phyloP scores from a whole-genome alignment of 176 grass and related monocot species.

The Aechmea fasciata region DNA sequence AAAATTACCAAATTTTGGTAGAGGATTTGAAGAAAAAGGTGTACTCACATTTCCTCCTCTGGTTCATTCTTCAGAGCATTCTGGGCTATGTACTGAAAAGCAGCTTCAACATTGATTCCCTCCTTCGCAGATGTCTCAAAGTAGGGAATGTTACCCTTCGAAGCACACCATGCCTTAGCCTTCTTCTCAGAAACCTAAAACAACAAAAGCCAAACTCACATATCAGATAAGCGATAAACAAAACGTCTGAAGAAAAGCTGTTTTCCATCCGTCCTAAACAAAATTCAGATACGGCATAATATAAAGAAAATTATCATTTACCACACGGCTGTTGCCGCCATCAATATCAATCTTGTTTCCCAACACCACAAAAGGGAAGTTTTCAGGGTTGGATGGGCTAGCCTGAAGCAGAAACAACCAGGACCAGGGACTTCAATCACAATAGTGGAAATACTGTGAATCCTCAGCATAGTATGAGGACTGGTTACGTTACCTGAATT shows the following conservation, averaged over 20 bases:
- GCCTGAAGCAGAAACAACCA: conserved; percentile 30
- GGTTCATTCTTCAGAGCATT: conserved; percentile 92
- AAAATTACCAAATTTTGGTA: neutral
- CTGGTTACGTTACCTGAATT: conserved; percentile 47
- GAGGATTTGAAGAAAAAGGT: conserved; percentile 1
- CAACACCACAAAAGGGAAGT: conserved; percentile 77
- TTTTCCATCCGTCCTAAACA: too few relatives aligned
- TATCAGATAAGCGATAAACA: neutral
- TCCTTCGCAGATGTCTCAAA: conserved; percentile 98
- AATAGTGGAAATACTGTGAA: neutral
- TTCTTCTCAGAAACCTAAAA: conserved; percentile 94
- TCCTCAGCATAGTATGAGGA: neutral
- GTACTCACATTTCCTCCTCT: conserved; percentile 85
- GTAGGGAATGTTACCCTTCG: conserved; percentile 91
- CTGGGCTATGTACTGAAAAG: conserved; percentile 84
- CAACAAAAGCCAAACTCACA: conserved; percentile 10
- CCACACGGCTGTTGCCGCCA: conserved; percentile 58
- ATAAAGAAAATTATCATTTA: conserved; percentile 19
- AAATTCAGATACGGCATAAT: too few relatives aligned
- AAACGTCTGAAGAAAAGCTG: neutral
- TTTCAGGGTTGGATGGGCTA: conserved; percentile 79
- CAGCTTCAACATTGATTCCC: conserved; percentile 82
- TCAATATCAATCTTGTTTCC: conserved; percentile 84
- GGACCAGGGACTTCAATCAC: too few relatives aligned
- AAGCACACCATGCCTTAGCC: conserved; percentile 83